Percentiles rank a stretch among this genome's conserved stretches.
phyloP scores from a whole-genome alignment of 2,329 filamentous ascomycete genomes.

The Phialophora tarda region DNA sequence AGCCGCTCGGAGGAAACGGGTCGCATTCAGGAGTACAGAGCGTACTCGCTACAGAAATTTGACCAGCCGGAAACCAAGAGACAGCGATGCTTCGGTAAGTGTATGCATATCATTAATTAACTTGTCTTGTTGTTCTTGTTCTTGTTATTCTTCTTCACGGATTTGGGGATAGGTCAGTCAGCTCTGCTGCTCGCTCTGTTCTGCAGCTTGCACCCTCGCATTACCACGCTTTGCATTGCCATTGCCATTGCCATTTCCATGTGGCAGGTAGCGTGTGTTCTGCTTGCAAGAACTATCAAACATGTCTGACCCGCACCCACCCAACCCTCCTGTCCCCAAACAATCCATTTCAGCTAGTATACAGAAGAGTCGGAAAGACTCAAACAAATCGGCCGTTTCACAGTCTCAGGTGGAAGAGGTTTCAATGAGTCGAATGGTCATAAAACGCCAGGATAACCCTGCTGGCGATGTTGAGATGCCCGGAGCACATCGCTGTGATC shows the following conservation, averaged over 20 bases:
- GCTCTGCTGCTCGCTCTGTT: neutral
- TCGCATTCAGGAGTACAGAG: too few relatives aligned
- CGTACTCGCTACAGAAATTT: too few relatives aligned
- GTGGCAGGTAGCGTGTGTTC: neutral
- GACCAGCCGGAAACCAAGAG: too few relatives aligned
- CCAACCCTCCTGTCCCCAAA: neutral
- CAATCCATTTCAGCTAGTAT: constrained; percentile 17
- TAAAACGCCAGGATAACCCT: constrained; percentile 11
- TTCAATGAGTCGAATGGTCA: constrained; percentile 15
- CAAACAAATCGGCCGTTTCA: constrained; percentile 15
- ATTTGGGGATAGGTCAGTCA: neutral
- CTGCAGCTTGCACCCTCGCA: neutral
- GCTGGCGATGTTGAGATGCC: constrained; percentile 13
- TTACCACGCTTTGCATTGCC: neutral
- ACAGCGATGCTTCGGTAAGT: neutral
- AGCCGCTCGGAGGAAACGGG: too few relatives aligned
- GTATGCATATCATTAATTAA: neutral
- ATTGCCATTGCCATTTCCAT: neutral
- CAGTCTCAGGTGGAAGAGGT: constrained; percentile 14
- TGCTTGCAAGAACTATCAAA: constrained; percentile 1
- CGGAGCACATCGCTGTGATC: constrained; percentile 3
- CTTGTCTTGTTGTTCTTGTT: neutral
- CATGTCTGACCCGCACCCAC: neutral
- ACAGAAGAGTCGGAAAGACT: constrained; percentile 12
- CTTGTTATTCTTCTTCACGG: neutral